Evolutionary conservation across 371 early-diverging fungal species (phyloP).

Genomic region (Rhizopus delemar): DNA sequence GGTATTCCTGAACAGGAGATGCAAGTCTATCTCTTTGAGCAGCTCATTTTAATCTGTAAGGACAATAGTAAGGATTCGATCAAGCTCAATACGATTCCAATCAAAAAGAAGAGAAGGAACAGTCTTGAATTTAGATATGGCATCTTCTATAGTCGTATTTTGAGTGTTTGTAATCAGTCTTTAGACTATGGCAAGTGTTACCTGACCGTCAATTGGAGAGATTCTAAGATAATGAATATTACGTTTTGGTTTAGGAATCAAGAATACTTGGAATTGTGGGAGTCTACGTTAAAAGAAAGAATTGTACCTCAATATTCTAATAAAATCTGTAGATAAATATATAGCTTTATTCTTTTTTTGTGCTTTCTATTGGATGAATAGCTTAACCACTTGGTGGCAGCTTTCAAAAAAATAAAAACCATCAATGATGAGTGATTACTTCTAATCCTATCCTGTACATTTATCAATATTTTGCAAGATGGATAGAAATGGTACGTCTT

Average conservation of each 20-base stretch:
- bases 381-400: too few relatives aligned
- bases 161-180: slow-evolving; percentile 10
- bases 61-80: slow-evolving; percentile 51
- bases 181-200: slow-evolving; percentile 46
- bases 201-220: slow-evolving; percentile 80
- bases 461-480: too few relatives aligned
- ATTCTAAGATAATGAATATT: slow-evolving; percentile 78
- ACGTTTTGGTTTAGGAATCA: slow-evolving; percentile 82
- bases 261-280: slow-evolving; percentile 91
- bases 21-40: slow-evolving; percentile 85
- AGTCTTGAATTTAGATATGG: slow-evolving; percentile 79
- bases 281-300: slow-evolving; percentile 57
- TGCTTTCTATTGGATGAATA: too few relatives aligned
- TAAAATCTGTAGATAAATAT: too few relatives aligned
- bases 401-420: too few relatives aligned
- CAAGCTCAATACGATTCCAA: slow-evolving; percentile 44
- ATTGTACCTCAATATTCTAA: too few relatives aligned
- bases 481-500: too few relatives aligned
- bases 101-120: slow-evolving; percentile 46
- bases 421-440: too few relatives aligned
- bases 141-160: slow-evolving; percentile 53
- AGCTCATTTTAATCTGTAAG: slow-evolving; percentile 86
- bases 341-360: too few relatives aligned
- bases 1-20: slow-evolving; percentile 78
- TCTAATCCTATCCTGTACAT: too few relatives aligned